Evolutionary conservation across 2,329 filamentous ascomycete species (phyloP).

Genomic region (Botrytis porri): DNA sequence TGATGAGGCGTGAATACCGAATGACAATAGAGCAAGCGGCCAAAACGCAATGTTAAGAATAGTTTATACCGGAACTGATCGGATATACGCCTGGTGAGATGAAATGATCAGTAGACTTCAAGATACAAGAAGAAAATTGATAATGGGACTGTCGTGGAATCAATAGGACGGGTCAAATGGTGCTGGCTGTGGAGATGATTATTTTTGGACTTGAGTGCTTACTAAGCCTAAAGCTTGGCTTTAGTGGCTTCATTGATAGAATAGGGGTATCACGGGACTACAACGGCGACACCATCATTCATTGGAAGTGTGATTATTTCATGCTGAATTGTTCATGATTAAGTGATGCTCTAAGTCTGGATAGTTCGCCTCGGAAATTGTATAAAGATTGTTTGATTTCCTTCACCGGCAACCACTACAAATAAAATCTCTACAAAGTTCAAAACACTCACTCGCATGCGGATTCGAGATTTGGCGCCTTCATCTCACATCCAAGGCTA

Average conservation of each 20-base stretch:
- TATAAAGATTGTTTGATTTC: not conserved
- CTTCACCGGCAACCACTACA: not conserved
- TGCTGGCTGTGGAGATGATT: not conserved
- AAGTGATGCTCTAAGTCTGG: not conserved
- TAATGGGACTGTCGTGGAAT: not conserved
- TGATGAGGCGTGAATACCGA: not conserved
- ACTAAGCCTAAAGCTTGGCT: not conserved
- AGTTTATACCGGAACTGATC: not conserved
- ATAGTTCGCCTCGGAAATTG: not conserved
- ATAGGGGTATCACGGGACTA: slow-evolving; percentile 9
- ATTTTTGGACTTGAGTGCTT: not conserved
- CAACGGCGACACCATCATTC: not conserved
- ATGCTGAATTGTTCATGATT: not conserved
- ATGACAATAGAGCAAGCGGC: not conserved
- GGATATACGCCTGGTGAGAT: not conserved
- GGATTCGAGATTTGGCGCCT: not conserved
- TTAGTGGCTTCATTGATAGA: not conserved
- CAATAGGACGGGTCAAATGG: not conserved
- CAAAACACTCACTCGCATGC: not conserved
- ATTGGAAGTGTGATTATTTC: not conserved
- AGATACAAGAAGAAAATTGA: not conserved
- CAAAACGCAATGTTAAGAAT: not conserved
- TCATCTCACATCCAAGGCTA: not conserved
- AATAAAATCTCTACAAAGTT: not conserved
- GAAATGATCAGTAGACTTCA: not conserved